A percentile compares a stretch with the other conserved stretches of the same genome.
Conservation (phyloP, 495 filamentous ascomycete genomes). For the Talaromyces liani region DNA sequence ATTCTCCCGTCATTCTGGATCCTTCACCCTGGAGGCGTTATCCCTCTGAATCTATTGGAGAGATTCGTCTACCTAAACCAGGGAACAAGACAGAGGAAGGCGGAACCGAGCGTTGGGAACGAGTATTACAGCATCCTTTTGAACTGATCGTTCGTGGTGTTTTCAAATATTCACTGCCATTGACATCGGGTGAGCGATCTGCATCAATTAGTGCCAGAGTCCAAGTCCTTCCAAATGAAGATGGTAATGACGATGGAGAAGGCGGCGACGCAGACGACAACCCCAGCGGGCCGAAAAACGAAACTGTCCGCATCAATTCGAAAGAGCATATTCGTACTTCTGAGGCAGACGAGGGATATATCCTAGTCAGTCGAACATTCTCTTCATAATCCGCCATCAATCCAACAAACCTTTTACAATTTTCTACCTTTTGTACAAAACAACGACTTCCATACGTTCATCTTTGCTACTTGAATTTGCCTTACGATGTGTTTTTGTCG, state of each 20-base stretch:
- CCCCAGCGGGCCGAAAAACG: background rate
- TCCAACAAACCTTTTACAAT: background rate
- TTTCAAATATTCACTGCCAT: constrained; percentile 79
- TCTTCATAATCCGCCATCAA: background rate
- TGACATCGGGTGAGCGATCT: constrained; percentile 60
- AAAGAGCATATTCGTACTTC: background rate
- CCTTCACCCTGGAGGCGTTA: constrained; percentile 71
- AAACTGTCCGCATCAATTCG: background rate
- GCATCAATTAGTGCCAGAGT: constrained; percentile 45
- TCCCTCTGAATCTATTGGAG: constrained; percentile 62
- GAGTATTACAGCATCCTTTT: constrained; percentile 82
- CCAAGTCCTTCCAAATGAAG: constrained; percentile 42
- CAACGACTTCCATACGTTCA: background rate
- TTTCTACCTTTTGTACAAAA: background rate
- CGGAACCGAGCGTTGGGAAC: constrained; percentile 86
- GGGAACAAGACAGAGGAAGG: constrained; percentile 85
- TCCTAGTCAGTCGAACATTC: background rate
- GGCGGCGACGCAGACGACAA: background rate
- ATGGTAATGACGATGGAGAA: constrained; percentile 27
- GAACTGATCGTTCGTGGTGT: constrained; percentile 85
- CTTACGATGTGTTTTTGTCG: background rate
- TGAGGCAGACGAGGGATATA: background rate
- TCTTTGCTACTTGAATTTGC: background rate
- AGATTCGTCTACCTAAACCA: constrained; percentile 70
- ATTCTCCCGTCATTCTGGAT: constrained; percentile 81